Evolutionary conservation across 1,284 basidiomycete species (phyloP).

Genomic region (Ceratobasidium sp.): DNA sequence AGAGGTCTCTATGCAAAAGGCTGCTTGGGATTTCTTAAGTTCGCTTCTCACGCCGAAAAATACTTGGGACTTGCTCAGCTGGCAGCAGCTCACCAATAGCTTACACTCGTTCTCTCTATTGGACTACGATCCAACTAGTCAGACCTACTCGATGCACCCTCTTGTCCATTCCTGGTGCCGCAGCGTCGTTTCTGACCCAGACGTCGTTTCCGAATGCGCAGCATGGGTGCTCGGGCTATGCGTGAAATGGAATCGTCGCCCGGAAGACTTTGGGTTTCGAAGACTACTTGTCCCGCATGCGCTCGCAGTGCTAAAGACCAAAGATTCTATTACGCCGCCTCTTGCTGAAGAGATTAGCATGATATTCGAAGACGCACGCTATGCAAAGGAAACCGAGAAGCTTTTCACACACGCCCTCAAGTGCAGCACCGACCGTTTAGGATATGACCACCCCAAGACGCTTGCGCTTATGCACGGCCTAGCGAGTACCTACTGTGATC

Average conservation of each 20-base stretch:
- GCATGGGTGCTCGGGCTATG: neutral
- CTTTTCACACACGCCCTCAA: too few relatives aligned
- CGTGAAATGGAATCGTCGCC: neutral
- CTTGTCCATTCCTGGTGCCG: slow-evolving; percentile 3
- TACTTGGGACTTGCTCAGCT: neutral
- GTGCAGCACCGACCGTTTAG: too few relatives aligned
- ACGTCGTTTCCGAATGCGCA: neutral
- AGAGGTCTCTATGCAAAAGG: neutral
- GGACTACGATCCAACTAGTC: neutral
- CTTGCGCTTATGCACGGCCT: too few relatives aligned
- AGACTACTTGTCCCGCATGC: too few relatives aligned
- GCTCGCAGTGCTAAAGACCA: too few relatives aligned
- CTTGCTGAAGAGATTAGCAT: too few relatives aligned
- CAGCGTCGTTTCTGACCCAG: neutral
- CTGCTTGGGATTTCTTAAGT: neutral
- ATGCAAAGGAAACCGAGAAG: too few relatives aligned
- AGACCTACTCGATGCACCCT: slow-evolving; percentile 1
- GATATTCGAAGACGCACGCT: too few relatives aligned
- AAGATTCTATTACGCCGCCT: too few relatives aligned
- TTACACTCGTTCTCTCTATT: neutral
- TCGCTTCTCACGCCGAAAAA: neutral
- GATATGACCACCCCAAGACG: too few relatives aligned
- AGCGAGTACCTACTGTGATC: too few relatives aligned
- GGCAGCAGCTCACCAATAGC: neutral
- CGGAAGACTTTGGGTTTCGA: neutral